phyloP scores from a whole-genome alignment of 306 rosid species.

The Citrullus mucosospermus region DNA sequence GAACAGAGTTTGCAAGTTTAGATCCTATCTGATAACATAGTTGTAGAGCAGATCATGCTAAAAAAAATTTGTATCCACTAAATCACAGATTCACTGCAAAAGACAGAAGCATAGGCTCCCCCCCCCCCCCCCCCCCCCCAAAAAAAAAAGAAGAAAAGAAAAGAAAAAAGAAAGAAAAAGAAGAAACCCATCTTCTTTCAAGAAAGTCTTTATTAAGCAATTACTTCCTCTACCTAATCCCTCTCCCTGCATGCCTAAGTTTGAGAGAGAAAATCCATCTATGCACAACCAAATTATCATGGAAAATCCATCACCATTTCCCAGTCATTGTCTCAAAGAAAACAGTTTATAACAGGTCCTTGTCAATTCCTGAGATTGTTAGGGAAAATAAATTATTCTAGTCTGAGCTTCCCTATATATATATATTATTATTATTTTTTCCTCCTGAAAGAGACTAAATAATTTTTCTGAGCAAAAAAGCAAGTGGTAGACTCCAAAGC shows the following conservation, averaged over 20 bases:
- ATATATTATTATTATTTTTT: background rate
- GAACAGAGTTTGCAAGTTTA: slow-evolving; percentile 8
- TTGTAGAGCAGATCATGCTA: background rate
- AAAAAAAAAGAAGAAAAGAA: no score
- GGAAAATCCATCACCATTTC: slow-evolving; percentile 8
- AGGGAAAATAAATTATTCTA: background rate
- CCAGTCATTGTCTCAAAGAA: slow-evolving; percentile 7
- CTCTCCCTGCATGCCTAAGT: slow-evolving; percentile 1
- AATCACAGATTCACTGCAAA: background rate
- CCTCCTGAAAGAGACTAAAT: slow-evolving; percentile 9
- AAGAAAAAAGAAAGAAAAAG: background rate
- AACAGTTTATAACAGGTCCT: background rate
- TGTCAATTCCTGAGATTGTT: slow-evolving; percentile 1
- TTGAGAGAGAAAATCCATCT: background rate
- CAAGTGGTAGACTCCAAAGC: slow-evolving; percentile 46
- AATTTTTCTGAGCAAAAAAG: slow-evolving; percentile 10
- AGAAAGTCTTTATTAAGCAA: slow-evolving; percentile 1
- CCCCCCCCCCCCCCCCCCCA: background rate
- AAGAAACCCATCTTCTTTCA: background rate
- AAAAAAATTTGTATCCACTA: background rate
- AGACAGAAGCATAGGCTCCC: background rate
- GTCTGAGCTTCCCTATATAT: background rate
- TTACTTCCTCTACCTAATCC: slow-evolving; percentile 5
- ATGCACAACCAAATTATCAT: background rate
- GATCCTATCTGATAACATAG: background rate